phyloP scores from a whole-genome alignment of 2,329 filamentous ascomycete genomes.

The Macrophomina pseudophaseolina region DNA sequence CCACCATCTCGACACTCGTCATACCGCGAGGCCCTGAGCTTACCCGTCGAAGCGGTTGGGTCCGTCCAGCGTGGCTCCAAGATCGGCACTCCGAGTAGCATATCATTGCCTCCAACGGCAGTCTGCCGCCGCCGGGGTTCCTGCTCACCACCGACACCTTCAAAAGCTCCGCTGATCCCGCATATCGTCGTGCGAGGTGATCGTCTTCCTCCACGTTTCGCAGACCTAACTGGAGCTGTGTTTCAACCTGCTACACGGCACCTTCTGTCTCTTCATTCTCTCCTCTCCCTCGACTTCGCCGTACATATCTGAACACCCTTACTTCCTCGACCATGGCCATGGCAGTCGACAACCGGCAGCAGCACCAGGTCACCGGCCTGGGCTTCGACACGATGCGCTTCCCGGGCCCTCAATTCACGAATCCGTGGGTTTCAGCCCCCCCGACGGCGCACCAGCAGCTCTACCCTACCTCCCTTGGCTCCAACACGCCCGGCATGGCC shows the following conservation, averaged over 20 bases:
- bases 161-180: constrained; percentile 57
- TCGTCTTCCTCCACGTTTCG: constrained; percentile 57
- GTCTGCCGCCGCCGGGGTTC: constrained; percentile 28
- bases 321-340: constrained; percentile 73
- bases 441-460: constrained; percentile 59
- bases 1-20: constrained; percentile 30
- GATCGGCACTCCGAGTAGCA: constrained; percentile 45
- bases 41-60: constrained; percentile 44
- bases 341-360: constrained; percentile 89
- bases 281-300: constrained; percentile 25
- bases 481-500: constrained; percentile 64
- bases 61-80: constrained; percentile 32
- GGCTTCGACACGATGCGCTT: constrained; percentile 83
- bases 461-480: constrained; percentile 69
- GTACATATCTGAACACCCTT: constrained; percentile 27
- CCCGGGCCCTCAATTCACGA: constrained; percentile 76
- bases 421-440: constrained; percentile 78
- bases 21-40: constrained; percentile 38
- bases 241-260: constrained; percentile 39
- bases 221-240: constrained; percentile 41
- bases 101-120: constrained; percentile 44
- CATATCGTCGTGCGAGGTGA: constrained; percentile 47
- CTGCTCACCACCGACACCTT: constrained; percentile 40
- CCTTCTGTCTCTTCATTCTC: constrained; percentile 25
- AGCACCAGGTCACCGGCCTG: constrained; percentile 67